Conservation (phyloP, 305 asterid genomes). For the Lippia alba region DNA sequence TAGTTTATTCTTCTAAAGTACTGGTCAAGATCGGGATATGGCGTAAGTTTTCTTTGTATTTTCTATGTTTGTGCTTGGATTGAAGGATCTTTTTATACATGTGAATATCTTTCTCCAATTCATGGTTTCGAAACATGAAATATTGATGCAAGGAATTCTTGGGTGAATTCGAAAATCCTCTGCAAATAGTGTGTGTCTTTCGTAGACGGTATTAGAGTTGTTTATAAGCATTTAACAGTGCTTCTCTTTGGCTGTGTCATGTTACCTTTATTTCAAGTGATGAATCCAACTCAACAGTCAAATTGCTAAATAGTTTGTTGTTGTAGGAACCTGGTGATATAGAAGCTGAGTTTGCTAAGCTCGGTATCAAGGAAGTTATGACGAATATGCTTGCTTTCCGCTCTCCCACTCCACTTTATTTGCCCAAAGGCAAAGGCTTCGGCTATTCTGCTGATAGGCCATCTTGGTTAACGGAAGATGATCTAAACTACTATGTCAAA, state of each 20-base stretch:
- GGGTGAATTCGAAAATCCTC: background rate
- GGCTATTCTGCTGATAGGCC: slow-evolving; percentile 51
- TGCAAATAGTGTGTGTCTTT: background rate
- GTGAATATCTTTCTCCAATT: background rate
- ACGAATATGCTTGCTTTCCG: slow-evolving; percentile 49
- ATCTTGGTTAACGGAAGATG: slow-evolving; percentile 67
- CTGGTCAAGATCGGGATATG: no score
- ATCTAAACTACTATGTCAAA: slow-evolving; percentile 51
- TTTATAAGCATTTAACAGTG: background rate
- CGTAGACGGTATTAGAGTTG: no score
- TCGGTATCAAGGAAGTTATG: slow-evolving; percentile 56
- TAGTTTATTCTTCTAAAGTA: no score
- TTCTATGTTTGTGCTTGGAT: background rate
- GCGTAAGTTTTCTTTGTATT: background rate
- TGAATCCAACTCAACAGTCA: background rate
- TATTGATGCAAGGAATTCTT: background rate
- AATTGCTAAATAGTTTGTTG: background rate
- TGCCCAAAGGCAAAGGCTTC: slow-evolving; percentile 63
- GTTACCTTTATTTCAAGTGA: no score
- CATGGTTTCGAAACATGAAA: background rate
- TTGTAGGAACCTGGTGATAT: slow-evolving; percentile 70
- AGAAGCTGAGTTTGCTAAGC: slow-evolving; percentile 60
- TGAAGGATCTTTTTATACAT: background rate
- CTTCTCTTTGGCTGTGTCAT: background rate
- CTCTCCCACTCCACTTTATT: slow-evolving; percentile 47